Conservation (phyloP, 2,329 filamentous ascomycete species). For the Hymenoscyphus infarciens region DNA sequence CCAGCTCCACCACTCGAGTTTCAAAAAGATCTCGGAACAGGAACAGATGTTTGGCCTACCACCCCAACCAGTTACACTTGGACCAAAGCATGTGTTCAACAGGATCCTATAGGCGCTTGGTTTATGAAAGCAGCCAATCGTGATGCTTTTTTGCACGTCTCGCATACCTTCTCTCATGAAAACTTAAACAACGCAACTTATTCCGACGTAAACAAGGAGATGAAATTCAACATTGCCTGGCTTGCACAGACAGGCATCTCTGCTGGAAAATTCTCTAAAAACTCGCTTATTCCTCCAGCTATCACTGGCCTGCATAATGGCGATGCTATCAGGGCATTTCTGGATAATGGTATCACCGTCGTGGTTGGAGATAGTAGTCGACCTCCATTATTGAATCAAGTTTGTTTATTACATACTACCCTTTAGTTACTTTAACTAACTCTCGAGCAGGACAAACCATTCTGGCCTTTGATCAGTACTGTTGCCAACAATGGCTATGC, state of each 20-base stretch:
- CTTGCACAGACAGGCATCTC: slow-evolving; percentile 48
- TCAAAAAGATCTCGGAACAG: slow-evolving; percentile 45
- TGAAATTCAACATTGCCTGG: slow-evolving; percentile 58
- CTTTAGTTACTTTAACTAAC: not conserved
- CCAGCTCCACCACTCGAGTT: slow-evolving; percentile 36
- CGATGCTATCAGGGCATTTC: slow-evolving; percentile 56
- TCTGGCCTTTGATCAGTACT: slow-evolving; percentile 54
- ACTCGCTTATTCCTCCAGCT: slow-evolving; percentile 57
- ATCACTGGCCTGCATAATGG: slow-evolving; percentile 62
- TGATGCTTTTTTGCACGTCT: slow-evolving; percentile 52
- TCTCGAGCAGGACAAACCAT: slow-evolving; percentile 31
- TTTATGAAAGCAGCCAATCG: slow-evolving; percentile 44
- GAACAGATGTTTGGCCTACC: slow-evolving; percentile 45
- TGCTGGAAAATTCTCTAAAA: slow-evolving; percentile 45
- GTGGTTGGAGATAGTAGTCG: slow-evolving; percentile 61
- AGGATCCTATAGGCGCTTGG: slow-evolving; percentile 48
- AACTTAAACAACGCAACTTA: slow-evolving; percentile 57
- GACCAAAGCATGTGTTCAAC: slow-evolving; percentile 40
- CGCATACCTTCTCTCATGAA: slow-evolving; percentile 58
- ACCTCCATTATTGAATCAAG: slow-evolving; percentile 46
- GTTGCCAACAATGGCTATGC: slow-evolving; percentile 49
- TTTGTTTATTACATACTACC: slow-evolving; percentile 21
- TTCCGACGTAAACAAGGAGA: slow-evolving; percentile 52
- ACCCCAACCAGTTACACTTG: slow-evolving; percentile 18
- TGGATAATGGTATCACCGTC: slow-evolving; percentile 53